These are phyloP conservation scores for Zygoascus sp. DNA, from an alignment of 1,139 yeast species.

Conservation along the genomic window DNA sequence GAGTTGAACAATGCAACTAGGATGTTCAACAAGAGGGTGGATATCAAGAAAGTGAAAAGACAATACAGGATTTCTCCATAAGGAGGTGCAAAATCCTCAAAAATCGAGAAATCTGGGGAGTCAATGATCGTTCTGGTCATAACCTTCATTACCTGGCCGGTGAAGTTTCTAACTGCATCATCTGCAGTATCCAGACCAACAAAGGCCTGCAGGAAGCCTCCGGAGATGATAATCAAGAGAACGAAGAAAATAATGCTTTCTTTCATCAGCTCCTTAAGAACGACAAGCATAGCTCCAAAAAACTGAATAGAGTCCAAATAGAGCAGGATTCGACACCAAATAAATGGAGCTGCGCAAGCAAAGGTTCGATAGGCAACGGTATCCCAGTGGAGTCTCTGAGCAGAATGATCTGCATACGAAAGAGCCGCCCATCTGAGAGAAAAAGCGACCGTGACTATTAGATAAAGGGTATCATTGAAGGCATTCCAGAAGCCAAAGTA, in stretches of 20 bases:
- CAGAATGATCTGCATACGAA: slow-evolving; percentile 26
- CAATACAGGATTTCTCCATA: slow-evolving; percentile 76
- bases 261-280: slow-evolving; percentile 78
- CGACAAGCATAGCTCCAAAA: slow-evolving; percentile 87
- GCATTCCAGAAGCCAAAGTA: slow-evolving; percentile 78
- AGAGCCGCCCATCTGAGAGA: slow-evolving; percentile 54
- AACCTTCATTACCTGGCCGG: slow-evolving; percentile 57
- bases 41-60: slow-evolving; percentile 67
- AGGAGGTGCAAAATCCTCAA: slow-evolving; percentile 73
- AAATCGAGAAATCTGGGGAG: slow-evolving; percentile 65
- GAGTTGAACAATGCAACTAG: slow-evolving; percentile 80
- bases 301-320: slow-evolving; percentile 76
- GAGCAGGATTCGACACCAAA: slow-evolving; percentile 76
- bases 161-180: slow-evolving; percentile 55
- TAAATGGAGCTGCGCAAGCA: slow-evolving; percentile 79
- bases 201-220: slow-evolving; percentile 84
- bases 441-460: slow-evolving; percentile 50
- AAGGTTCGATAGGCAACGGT: slow-evolving; percentile 64
- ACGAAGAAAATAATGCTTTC: slow-evolving; percentile 80
- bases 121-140: slow-evolving; percentile 70
- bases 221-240: slow-evolving; percentile 59
- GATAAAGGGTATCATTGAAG: slow-evolving; percentile 67
- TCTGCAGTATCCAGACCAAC: slow-evolving; percentile 84
- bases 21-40: slow-evolving; percentile 58
- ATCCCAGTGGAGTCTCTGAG: slow-evolving; percentile 45